A percentile compares a stretch with the other conserved stretches of the same genome.
Evolutionary conservation across 139 green algal species (phyloP).

Genomic region (Coelastrella sp.): DNA sequence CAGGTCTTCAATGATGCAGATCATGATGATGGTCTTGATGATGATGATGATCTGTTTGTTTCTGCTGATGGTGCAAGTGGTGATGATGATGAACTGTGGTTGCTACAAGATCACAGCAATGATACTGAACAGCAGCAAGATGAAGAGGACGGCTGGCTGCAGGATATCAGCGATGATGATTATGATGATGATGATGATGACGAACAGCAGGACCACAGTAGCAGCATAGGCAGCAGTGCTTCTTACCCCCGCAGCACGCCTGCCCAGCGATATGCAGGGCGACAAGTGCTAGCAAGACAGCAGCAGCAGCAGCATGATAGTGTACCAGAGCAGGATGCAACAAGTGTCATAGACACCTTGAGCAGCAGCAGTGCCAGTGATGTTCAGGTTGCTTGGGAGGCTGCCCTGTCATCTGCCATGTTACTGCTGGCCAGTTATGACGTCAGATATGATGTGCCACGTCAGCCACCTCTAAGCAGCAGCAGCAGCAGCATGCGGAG

Average conservation of each 20-base stretch:
- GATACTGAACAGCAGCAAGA: not conserved
- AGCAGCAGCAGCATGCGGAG: not conserved
- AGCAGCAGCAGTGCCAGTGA: not conserved
- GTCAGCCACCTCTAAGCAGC: conserved; percentile 11
- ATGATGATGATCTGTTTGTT: not conserved
- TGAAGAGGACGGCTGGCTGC: not conserved
- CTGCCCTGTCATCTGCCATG: not conserved
- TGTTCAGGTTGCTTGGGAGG: conserved; percentile 3
- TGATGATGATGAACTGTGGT: conserved; percentile 7
- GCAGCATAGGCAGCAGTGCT: not conserved
- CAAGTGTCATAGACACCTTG: too few relatives aligned
- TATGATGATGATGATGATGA: too few relatives aligned
- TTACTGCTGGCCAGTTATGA: conserved; percentile 20
- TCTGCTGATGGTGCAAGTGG: not conserved
- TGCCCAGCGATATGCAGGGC: conserved; percentile 1
- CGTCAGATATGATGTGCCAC: conserved; percentile 20
- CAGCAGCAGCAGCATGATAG: conserved; percentile 13
- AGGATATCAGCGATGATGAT: not conserved
- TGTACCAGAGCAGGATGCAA: not conserved
- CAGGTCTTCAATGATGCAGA: not conserved
- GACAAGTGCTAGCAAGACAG: not conserved
- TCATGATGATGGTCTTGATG: not conserved
- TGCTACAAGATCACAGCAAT: not conserved
- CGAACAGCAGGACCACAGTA: not conserved
- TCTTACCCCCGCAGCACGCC: not conserved